These are phyloP conservation scores for Lactarius indigo DNA, from an alignment of 768 basidiomycete genomes.

Conservation along the genomic window DNA sequence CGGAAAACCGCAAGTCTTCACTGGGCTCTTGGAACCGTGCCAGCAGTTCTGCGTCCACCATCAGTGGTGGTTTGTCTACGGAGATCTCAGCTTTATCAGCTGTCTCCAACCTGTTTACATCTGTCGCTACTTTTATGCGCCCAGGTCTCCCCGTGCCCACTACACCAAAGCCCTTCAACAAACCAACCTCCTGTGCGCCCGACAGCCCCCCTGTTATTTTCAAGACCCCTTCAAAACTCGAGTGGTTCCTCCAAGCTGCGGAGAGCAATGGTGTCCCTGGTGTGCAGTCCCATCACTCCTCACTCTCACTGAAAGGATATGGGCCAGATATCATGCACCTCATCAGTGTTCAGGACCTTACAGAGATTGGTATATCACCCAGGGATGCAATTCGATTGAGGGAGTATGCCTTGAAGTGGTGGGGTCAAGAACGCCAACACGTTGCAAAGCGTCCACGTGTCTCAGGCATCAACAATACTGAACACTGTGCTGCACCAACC, in stretches of 20 bases:
- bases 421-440: background rate
- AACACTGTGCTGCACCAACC: background rate
- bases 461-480: no score
- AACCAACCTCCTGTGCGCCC: no score
- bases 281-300: background rate
- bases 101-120: no score
- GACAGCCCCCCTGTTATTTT: background rate
- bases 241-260: background rate
- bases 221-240: background rate
- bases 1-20: background rate
- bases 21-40: background rate
- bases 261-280: background rate
- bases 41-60: no score
- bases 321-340: background rate
- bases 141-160: no score
- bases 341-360: background rate
- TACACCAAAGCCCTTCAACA: no score
- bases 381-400: background rate
- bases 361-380: background rate
- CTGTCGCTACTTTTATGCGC: no score
- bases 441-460: background rate
- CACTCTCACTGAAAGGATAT: background rate
- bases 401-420: background rate
- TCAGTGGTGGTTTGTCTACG: no score
- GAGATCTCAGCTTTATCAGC: no score